Evolutionary conservation across 768 basidiomycete genomes (phyloP).

Genomic region (Amanita pallidorosea): DNA sequence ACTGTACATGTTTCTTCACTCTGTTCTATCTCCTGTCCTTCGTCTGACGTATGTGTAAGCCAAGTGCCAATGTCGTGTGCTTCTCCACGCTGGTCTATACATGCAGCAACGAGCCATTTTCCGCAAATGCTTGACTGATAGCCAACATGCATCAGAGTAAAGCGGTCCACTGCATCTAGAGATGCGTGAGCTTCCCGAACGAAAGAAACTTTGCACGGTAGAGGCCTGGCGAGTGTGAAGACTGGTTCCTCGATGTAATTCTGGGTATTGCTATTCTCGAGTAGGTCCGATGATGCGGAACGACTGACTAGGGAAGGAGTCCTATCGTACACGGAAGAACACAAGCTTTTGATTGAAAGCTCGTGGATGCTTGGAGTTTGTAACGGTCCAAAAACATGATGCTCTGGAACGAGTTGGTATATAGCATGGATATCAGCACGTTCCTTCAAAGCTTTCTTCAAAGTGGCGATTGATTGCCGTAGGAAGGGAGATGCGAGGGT

Average conservation of each 20-base stretch:
- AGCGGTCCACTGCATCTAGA: slow-evolving; percentile 32
- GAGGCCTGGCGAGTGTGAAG: slow-evolving; percentile 47
- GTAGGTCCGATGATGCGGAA: slow-evolving; percentile 41
- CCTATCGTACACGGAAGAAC: slow-evolving; percentile 62
- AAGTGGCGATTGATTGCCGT: slow-evolving; percentile 56
- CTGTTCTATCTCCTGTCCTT: slow-evolving; percentile 18
- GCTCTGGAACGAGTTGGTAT: slow-evolving; percentile 69
- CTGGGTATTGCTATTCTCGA: slow-evolving; percentile 22
- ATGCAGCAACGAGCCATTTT: slow-evolving; percentile 70
- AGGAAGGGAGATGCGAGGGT: slow-evolving; percentile 54
- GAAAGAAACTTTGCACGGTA: slow-evolving; percentile 26
- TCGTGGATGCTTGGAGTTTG: slow-evolving; percentile 30
- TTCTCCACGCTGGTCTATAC: slow-evolving; percentile 73
- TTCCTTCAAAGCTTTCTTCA: slow-evolving; percentile 44
- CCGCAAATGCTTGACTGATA: slow-evolving; percentile 57
- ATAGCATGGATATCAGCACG: slow-evolving; percentile 41
- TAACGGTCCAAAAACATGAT: slow-evolving; percentile 37
- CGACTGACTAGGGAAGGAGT: slow-evolving; percentile 53
- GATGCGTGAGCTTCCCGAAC: slow-evolving; percentile 23
- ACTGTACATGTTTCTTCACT: slow-evolving; percentile 40
- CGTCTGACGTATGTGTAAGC: slow-evolving; percentile 38
- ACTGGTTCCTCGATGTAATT: slow-evolving; percentile 54
- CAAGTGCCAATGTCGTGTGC: slow-evolving; percentile 59
- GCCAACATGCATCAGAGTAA: slow-evolving; percentile 63
- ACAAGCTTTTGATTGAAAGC: slow-evolving; percentile 38